Evolutionary conservation across 2,329 filamentous ascomycete genomes (phyloP), one percentile per base, ranked within the genome.

Genomic region (Fusarium dimerum): DNA sequence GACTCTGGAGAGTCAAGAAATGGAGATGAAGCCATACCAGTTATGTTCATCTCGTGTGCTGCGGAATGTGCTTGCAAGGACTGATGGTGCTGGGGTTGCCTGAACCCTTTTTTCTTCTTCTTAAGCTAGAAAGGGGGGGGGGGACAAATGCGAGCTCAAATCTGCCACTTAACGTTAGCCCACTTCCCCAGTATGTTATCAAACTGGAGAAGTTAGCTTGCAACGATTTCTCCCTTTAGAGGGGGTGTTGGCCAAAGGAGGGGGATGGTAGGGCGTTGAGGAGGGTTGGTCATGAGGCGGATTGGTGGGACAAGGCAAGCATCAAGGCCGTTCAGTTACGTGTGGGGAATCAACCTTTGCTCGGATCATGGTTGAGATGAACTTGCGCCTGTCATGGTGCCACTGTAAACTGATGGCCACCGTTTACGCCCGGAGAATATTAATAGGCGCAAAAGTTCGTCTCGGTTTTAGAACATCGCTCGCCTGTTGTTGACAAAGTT

Each of bases 181-280:
- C 43, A 38, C 42, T 42, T 45, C 48, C 47, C 29, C 40, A 46
- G 30, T 53, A 40, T 55, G 57, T 43, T 39, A 45, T 53, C 17
- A 44, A 44, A 48, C 57, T 46, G 34, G 47, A 58, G 51, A 57
- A 43, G 44, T 40, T 43, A 53, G 48, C 52, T 52, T 39, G 47
- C 47, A 47, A 57, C 57, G 58, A 50, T 60, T 60, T 54, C 52
- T 52, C 20, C 20, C 54, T 57, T 54, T 54, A 55, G 45, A 51
- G 54, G 40, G 36, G 47, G 47, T 38, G 39, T 51, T 48, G 53
- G 29, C 4, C 4, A 26, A 26, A 26, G 20, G 47, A 43, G 47
- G 54, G 47, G 57, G 57, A 51, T 54, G 52, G 48, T 30, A 45
- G 40, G 9, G 48, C 54, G 48, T 56, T 49, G 52, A 57, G 58